Percentiles rank a stretch among this genome's conserved stretches.
Evolutionary conservation across 2,329 filamentous ascomycete species (phyloP).

Genomic region (Pseudogymnoascus sp.): DNA sequence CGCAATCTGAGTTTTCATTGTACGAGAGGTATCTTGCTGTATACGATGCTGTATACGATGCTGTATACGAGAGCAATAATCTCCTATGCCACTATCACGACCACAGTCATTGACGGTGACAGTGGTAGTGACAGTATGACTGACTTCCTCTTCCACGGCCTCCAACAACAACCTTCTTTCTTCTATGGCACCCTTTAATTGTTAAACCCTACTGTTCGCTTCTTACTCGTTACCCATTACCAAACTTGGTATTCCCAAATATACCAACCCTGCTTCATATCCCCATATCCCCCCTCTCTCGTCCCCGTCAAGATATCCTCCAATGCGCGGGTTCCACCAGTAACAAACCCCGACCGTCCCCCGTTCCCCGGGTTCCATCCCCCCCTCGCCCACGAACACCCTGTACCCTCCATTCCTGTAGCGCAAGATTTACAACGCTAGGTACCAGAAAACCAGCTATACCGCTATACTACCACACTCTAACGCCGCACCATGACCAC

Average conservation of each 20-base stretch:
- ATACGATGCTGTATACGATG: not conserved
- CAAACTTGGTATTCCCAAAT: not conserved
- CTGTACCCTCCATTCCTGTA: not conserved
- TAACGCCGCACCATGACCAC: not conserved
- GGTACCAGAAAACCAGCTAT: not conserved
- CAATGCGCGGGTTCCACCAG: not conserved
- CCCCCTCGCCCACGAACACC: not conserved
- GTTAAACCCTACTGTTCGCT: not conserved
- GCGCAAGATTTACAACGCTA: not conserved
- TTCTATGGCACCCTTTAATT: not conserved
- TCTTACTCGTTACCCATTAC: not conserved
- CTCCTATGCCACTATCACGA: not conserved
- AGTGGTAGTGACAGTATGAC: too few species aligned
- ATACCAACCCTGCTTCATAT: slow-evolving; percentile 4
- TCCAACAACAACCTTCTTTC: not conserved
- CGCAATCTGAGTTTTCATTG: not conserved
- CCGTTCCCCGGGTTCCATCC: not conserved
- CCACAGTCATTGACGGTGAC: not conserved
- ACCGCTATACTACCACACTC: not conserved
- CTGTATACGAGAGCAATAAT: not conserved
- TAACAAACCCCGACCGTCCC: not conserved
- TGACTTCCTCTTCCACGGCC: not conserved
- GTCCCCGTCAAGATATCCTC: not conserved
- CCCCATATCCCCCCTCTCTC: not conserved
- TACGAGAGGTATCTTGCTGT: not conserved